phyloP scores from a whole-genome alignment of 768 basidiomycete genomes.

The Pleurotus pulmonarius region DNA sequence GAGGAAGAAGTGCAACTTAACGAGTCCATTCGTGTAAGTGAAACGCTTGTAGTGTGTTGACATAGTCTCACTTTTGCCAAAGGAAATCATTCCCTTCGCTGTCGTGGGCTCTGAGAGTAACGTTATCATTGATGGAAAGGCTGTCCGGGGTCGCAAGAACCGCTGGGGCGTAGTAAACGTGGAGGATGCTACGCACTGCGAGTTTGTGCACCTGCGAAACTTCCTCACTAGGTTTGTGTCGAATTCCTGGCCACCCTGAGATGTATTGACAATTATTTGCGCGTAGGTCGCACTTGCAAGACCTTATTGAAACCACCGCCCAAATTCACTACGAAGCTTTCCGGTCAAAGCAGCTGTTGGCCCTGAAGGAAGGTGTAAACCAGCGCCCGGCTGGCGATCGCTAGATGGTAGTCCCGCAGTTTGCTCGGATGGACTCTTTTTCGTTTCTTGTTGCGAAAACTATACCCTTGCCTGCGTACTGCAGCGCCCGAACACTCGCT shows the following conservation, averaged over 20 bases:
- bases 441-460: neutral
- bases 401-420: constrained; percentile 1
- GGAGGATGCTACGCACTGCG: constrained; percentile 95
- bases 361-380: constrained; percentile 93
- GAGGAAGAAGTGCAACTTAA: constrained; percentile 91
- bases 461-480: constrained; percentile 1
- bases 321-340: constrained; percentile 99
- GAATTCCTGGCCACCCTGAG: neutral
- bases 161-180: constrained; percentile 99
- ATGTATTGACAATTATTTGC: neutral
- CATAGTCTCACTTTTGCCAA: constrained; percentile 10
- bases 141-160: constrained; percentile 94
- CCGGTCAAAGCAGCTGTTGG: constrained; percentile 96
- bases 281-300: constrained; percentile 91
- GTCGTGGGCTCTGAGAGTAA: constrained; percentile 96
- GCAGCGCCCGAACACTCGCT: constrained; percentile 16
- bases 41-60: neutral
- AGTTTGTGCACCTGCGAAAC: constrained; percentile 95
- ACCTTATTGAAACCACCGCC: constrained; percentile 97
- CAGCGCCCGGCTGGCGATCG: constrained; percentile 47
- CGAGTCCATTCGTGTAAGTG: constrained; percentile 79
- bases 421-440: neutral
- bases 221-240: constrained; percentile 80
- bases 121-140: constrained; percentile 93
- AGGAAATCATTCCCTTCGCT: constrained; percentile 96